Evolutionary conservation across 2,329 filamentous ascomycete genomes (phyloP).

Genomic region (Lithohypha guttulata): DNA sequence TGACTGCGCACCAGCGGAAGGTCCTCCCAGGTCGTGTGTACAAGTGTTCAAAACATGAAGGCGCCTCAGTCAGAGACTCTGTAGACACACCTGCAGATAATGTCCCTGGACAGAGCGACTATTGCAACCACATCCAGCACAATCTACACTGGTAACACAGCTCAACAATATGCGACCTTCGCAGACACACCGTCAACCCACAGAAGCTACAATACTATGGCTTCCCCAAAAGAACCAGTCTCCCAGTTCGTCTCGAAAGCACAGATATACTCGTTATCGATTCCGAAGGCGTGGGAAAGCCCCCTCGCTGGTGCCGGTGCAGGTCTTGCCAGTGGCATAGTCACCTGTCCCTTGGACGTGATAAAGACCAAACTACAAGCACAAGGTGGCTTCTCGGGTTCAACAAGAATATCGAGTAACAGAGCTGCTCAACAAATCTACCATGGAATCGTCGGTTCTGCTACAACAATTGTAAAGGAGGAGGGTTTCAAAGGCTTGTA

Average conservation of each 20-base stretch:
- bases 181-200: constrained; percentile 15
- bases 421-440: constrained; percentile 49
- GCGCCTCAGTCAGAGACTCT: not conserved
- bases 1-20: constrained; percentile 8
- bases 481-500: constrained; percentile 89
- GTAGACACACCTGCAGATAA: constrained; percentile 9
- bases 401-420: constrained; percentile 33
- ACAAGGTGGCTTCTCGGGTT: constrained; percentile 66
- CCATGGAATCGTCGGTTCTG: constrained; percentile 77
- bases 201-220: constrained; percentile 22
- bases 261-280: constrained; percentile 33
- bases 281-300: constrained; percentile 55
- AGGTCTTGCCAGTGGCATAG: constrained; percentile 83
- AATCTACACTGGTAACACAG: constrained; percentile 7
- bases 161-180: constrained; percentile 23
- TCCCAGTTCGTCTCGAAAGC: constrained; percentile 27
- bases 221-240: constrained; percentile 21
- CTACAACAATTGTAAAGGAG: constrained; percentile 70
- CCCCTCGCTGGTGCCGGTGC: constrained; percentile 78
- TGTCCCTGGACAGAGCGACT: constrained; percentile 19
- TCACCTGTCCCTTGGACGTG: constrained; percentile 94
- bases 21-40: not conserved
- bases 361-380: constrained; percentile 98
- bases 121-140: not conserved
- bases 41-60: constrained; percentile 1